Conservation (phyloP, 768 basidiomycete genomes). For the Panellus pusillus region DNA sequence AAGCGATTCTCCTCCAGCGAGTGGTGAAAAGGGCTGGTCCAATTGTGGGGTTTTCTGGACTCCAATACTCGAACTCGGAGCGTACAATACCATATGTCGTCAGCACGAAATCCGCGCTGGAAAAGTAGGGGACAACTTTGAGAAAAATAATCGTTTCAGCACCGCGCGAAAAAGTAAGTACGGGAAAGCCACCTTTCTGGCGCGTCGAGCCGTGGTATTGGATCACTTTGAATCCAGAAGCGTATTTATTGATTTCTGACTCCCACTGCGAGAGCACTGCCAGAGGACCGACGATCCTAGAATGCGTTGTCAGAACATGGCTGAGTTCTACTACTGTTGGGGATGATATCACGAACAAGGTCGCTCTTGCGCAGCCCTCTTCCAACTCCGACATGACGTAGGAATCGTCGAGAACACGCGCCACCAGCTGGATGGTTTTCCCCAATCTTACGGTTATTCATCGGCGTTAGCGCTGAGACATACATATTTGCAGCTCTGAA, state of each 20-base stretch:
- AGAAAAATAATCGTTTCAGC: neutral
- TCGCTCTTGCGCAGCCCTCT: constrained; percentile 70
- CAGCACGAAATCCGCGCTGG: constrained; percentile 67
- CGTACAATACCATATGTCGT: constrained; percentile 85
- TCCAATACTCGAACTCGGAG: constrained; percentile 69
- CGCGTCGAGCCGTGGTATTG: constrained; percentile 82
- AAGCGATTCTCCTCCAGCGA: constrained; percentile 84
- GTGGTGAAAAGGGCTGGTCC: constrained; percentile 67
- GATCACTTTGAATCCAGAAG: constrained; percentile 57
- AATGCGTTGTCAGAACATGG: neutral
- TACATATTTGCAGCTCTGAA: neutral
- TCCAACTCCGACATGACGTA: constrained; percentile 64
- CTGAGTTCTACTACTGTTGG: neutral
- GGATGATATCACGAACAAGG: constrained; percentile 51
- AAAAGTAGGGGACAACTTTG: constrained; percentile 55
- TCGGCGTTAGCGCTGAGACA: neutral
- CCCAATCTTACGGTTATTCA: constrained; percentile 54
- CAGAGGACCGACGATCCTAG: constrained; percentile 83
- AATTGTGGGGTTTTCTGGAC: constrained; percentile 19
- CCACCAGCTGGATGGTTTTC: constrained; percentile 88
- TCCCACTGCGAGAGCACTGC: constrained; percentile 91
- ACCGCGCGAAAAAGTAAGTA: neutral
- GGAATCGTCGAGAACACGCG: constrained; percentile 79
- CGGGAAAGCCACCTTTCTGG: constrained; percentile 53
- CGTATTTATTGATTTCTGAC: constrained; percentile 70